These are phyloP conservation scores for Tardiomyces depauwii DNA, from an alignment of 1,139 yeast genomes.

Conservation along the genomic window DNA sequence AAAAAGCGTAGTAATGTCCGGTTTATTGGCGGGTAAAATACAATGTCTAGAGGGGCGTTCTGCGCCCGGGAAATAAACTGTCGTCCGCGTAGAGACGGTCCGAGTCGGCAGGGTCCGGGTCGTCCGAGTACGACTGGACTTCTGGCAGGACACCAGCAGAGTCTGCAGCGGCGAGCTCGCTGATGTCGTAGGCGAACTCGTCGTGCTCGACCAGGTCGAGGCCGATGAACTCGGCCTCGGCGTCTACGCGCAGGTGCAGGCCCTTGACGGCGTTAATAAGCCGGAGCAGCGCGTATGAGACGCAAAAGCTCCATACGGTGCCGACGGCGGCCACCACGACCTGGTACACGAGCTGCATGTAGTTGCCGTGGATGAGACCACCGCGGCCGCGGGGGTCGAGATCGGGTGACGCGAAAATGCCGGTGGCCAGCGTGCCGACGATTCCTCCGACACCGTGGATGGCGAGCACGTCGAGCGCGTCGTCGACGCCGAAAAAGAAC, in stretches of 20 bases:
- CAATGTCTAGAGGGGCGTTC: conserved; percentile 1
- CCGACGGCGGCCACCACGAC: conserved; percentile 29
- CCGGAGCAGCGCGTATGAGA: conserved; percentile 29
- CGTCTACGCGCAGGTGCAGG: conserved; percentile 33
- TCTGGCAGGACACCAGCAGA: neutral
- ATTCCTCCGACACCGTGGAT: conserved; percentile 28
- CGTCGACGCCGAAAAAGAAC: conserved; percentile 26
- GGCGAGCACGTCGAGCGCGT: conserved; percentile 27
- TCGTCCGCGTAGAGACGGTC: neutral
- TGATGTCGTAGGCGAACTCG: conserved; percentile 35
- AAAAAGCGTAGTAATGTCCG: too few relatives aligned
- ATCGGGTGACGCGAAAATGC: conserved; percentile 19
- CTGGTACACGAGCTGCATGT: conserved; percentile 41
- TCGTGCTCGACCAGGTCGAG: conserved; percentile 43
- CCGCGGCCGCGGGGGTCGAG: conserved; percentile 23
- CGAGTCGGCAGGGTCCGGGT: neutral
- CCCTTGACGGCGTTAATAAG: conserved; percentile 38
- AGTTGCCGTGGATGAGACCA: conserved; percentile 40
- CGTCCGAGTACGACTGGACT: neutral
- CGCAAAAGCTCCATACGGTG: conserved; percentile 9
- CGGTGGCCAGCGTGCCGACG: conserved; percentile 26
- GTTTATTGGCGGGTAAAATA: too few relatives aligned
- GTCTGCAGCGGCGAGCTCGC: neutral
- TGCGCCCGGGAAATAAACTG: neutral
- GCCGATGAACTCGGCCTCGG: conserved; percentile 35